These are phyloP conservation scores for Starmera quercuum DNA, from an alignment of 805 yeast genomes.

Conservation along the genomic window DNA sequence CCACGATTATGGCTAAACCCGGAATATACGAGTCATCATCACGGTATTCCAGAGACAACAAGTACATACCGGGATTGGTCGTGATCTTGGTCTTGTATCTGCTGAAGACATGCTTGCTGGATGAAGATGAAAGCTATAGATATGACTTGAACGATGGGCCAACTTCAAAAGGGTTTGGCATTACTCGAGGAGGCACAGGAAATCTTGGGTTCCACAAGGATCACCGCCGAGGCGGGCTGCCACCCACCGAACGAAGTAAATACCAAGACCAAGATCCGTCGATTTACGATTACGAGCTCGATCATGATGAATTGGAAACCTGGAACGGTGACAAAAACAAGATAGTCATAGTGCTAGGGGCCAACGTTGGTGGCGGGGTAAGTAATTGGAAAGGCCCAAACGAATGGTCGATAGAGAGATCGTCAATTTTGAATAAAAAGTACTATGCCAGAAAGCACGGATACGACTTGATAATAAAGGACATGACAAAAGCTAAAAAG, in stretches of 20 bases:
- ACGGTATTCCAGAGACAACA: too few species aligned
- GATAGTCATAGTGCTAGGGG: conserved; percentile 30
- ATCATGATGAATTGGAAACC: neutral
- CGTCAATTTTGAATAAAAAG: conserved; percentile 39
- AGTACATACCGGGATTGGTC: too few species aligned
- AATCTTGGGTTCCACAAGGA: conserved; percentile 12
- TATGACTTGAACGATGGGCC: conserved; percentile 16
- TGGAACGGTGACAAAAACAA: conserved; percentile 18
- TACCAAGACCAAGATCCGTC: conserved; percentile 7
- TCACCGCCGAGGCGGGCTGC: conserved; percentile 17
- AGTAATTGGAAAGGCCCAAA: conserved; percentile 30
- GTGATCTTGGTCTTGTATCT: too few species aligned
- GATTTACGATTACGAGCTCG: conserved; percentile 9
- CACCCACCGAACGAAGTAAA: conserved; percentile 12
- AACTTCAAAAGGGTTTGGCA: conserved; percentile 15
- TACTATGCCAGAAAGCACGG: conserved; percentile 41
- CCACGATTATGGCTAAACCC: too few species aligned
- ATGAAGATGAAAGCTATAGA: conserved; percentile 3
- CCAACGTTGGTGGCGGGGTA: conserved; percentile 33
- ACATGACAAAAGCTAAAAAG: conserved; percentile 37
- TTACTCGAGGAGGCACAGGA: conserved; percentile 21
- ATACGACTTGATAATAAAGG: conserved; percentile 38
- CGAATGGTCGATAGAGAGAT: conserved; percentile 39
- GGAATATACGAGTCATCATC: too few species aligned
- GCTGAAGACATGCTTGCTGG: neutral